phyloP scores from a whole-genome alignment of 768 basidiomycete species.

The Coprinellus micaceus region DNA sequence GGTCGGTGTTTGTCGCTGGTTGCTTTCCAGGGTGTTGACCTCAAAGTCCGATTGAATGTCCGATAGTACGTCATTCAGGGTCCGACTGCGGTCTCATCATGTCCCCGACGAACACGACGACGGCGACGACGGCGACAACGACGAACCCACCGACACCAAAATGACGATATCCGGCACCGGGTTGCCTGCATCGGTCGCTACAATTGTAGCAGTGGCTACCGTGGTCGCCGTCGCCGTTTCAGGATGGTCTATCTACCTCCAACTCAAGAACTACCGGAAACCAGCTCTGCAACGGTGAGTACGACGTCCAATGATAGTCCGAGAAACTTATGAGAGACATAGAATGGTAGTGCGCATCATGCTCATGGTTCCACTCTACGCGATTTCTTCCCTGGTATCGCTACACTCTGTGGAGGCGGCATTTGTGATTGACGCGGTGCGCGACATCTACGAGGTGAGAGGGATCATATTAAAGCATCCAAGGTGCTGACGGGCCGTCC shows the following conservation, averaged over 20 bases:
- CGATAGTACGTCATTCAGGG: too few relatives aligned
- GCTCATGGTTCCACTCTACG: conserved; percentile 95
- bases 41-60: too few relatives aligned
- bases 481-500: too few relatives aligned
- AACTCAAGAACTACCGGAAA: conserved; percentile 84
- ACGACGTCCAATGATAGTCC: not conserved
- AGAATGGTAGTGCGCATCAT: conserved; percentile 94
- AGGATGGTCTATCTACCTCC: conserved; percentile 69
- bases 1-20: too few relatives aligned
- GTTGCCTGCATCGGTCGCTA: conserved; percentile 52
- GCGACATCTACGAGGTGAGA: conserved; percentile 93
- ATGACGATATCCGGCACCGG: conserved; percentile 55
- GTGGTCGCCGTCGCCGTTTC: conserved; percentile 70
- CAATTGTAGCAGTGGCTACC: conserved; percentile 60
- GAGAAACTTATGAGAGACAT: conserved; percentile 3
- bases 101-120: too few relatives aligned
- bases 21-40: too few relatives aligned
- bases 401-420: conserved; percentile 92
- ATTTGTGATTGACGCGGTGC: conserved; percentile 91
- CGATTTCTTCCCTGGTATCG: conserved; percentile 85
- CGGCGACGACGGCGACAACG: not conserved
- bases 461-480: not conserved
- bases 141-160: conserved; percentile 10
- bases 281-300: conserved; percentile 72
- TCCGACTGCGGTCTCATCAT: too few relatives aligned